These are phyloP conservation scores for Kockiozyma suomiensis DNA, from an alignment of 805 yeast species.

Conservation along the genomic window DNA sequence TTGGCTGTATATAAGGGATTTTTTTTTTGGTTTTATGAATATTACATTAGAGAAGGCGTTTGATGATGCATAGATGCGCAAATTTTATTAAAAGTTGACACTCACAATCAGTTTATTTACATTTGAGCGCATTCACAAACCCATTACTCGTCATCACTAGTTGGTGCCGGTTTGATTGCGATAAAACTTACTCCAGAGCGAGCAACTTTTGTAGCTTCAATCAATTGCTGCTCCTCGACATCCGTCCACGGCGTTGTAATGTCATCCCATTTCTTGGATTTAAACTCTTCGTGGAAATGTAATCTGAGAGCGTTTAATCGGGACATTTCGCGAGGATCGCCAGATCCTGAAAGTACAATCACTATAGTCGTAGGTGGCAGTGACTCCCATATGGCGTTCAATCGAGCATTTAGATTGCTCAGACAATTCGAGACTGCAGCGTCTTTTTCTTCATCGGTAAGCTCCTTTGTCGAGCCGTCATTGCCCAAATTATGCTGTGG, in stretches of 20 bases:
- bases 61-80: not conserved
- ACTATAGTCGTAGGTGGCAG: conserved; percentile 64
- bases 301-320: conserved; percentile 17
- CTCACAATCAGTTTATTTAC: not conserved
- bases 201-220: conserved; percentile 53
- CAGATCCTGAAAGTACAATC: conserved; percentile 63
- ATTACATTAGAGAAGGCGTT: not conserved
- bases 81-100: not conserved
- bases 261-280: conserved; percentile 48
- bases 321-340: conserved; percentile 54
- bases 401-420: conserved; percentile 47
- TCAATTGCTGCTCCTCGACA: conserved; percentile 52
- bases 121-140: not conserved
- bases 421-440: conserved; percentile 34
- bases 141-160: conserved; percentile 1
- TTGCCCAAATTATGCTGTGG: conserved; percentile 12
- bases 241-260: conserved; percentile 56
- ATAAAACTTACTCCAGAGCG: conserved; percentile 63
- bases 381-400: conserved; percentile 52
- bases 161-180: conserved; percentile 47
- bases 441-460: not conserved
- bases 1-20: not conserved
- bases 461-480: not conserved
- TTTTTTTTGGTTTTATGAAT: not conserved
- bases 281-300: conserved; percentile 49